Conservation (phyloP, 306 rosid genomes). For the Ceratonia siliqua region DNA sequence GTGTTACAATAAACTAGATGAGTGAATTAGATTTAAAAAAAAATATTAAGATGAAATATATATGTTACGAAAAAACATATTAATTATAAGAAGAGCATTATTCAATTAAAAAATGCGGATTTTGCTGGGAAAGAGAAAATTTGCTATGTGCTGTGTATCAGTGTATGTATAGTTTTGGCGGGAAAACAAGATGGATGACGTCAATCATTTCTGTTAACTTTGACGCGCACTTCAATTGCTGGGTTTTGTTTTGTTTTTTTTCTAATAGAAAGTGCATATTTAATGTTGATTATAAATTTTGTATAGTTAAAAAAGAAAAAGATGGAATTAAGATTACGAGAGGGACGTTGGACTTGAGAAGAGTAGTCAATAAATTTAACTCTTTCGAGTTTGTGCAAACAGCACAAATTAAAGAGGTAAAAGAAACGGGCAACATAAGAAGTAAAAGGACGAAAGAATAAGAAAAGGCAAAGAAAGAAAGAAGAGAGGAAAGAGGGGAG, state of each 20-base stretch:
- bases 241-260: no score
- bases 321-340: neutral
- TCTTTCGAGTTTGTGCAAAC: constrained; percentile 46
- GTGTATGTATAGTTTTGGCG: no score
- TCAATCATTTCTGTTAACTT: no score
- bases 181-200: neutral
- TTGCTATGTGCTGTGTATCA: no score
- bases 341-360: constrained; percentile 29
- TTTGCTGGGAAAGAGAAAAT: no score
- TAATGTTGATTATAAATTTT: neutral
- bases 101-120: no score
- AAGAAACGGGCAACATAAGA: neutral
- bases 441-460: constrained; percentile 12
- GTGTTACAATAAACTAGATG: no score
- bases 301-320: no score
- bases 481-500: constrained; percentile 26
- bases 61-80: no score
- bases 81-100: no score
- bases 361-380: constrained; percentile 32
- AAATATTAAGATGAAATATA: no score
- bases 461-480: constrained; percentile 27
- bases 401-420: constrained; percentile 32
- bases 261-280: neutral
- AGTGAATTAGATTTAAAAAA: no score
- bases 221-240: neutral